Evolutionary conservation across 1,284 basidiomycete genomes (phyloP).

Genomic region (Abortiporus biennis): DNA sequence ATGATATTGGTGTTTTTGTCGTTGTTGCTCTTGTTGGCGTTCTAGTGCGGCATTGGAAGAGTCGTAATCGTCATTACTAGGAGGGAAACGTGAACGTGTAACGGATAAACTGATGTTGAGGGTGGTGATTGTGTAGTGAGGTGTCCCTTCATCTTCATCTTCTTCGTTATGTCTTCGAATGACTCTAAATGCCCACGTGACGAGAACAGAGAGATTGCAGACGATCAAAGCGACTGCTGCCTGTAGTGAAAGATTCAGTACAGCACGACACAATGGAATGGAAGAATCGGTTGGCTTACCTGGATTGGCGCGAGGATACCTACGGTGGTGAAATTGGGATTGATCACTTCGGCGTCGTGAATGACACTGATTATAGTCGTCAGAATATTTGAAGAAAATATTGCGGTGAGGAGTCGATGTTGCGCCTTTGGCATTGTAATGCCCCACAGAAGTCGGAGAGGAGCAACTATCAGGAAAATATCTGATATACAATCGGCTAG

Average conservation of each 20-base stretch:
- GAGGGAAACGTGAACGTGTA: no score
- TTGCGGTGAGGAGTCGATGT: conserved; percentile 18
- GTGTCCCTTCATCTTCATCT: no score
- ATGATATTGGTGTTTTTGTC: no score
- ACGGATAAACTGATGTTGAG: no score
- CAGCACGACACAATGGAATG: not conserved
- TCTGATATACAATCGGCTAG: conserved; percentile 24
- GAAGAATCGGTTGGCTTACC: conserved; percentile 12
- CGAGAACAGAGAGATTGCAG: conserved; percentile 20
- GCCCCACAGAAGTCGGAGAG: conserved; percentile 21
- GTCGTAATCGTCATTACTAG: no score
- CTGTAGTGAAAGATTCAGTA: conserved; percentile 7
- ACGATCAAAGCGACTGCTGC: conserved; percentile 19
- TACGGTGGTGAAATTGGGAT: conserved; percentile 16
- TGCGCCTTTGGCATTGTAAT: conserved; percentile 11
- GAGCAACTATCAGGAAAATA: conserved; percentile 18
- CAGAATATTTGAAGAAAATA: conserved; percentile 22
- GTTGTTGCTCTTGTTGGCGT: no score
- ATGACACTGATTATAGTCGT: conserved; percentile 20
- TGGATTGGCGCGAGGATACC: conserved; percentile 18
- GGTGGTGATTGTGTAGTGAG: no score
- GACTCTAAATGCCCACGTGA: conserved; percentile 14
- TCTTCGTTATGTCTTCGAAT: no score
- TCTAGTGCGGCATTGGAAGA: no score
- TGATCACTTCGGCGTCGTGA: conserved; percentile 17